phyloP scores from a whole-genome alignment of 208 protist species.

The Balamuthia mandrillaris region DNA sequence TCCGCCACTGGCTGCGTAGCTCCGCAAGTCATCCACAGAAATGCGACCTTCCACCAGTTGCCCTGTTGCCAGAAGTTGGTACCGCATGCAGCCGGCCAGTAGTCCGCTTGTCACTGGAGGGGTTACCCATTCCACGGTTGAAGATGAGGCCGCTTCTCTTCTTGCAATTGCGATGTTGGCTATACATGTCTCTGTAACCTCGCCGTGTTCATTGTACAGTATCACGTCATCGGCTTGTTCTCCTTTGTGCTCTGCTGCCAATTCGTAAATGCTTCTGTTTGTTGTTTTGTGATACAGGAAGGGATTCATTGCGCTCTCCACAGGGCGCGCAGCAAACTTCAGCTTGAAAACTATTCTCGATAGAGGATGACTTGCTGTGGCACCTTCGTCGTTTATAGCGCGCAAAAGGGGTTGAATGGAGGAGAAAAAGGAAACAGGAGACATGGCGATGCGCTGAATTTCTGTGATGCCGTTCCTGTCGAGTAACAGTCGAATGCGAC shows the following conservation, averaged over 20 bases:
- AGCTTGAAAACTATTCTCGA: background rate
- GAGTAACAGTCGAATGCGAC: background rate
- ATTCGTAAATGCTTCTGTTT: background rate
- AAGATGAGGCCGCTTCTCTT: background rate
- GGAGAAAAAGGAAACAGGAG: background rate
- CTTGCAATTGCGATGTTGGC: conserved; percentile 1
- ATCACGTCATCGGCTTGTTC: background rate
- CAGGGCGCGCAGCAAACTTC: background rate
- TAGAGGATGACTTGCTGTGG: background rate
- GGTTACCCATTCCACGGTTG: background rate
- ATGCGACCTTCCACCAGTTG: background rate
- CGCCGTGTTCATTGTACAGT: background rate
- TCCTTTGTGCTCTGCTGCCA: background rate
- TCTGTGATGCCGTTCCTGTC: background rate
- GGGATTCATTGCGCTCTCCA: background rate
- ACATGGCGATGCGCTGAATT: no score
- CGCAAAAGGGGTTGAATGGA: no score
- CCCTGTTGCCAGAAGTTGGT: background rate
- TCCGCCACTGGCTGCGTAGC: background rate
- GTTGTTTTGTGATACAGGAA: background rate
- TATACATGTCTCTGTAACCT: conserved; percentile 9
- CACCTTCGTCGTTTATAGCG: no score
- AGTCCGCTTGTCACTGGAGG: background rate
- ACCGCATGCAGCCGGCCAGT: background rate
- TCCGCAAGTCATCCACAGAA: background rate